A percentile compares a stretch with the other conserved stretches of the same genome.
phyloP scores from a whole-genome alignment of 78 protist species.

The Dictyostelium capitatum region DNA sequence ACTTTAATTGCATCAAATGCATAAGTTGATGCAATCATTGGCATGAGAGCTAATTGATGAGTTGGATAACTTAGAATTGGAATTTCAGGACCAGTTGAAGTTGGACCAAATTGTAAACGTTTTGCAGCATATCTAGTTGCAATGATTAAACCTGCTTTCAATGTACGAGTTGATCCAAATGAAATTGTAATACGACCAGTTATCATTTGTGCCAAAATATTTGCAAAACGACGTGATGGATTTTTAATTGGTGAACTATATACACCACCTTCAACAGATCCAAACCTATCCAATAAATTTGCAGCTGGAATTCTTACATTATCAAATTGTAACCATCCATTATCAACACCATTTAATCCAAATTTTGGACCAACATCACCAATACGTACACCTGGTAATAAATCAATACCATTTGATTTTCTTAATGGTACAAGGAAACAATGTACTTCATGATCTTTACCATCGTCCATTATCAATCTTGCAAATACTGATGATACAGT shows the following conservation, averaged over 20 bases:
- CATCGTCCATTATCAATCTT: conserved; percentile 75
- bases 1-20: conserved; percentile 57
- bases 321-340: conserved; percentile 80
- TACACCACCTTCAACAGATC: conserved; percentile 38
- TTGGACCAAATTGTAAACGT: conserved; percentile 76
- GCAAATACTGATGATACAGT: conserved; percentile 70
- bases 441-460: conserved; percentile 84
- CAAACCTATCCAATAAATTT: conserved; percentile 50
- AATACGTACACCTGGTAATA: conserved; percentile 79
- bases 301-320: conserved; percentile 85
- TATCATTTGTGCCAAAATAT: conserved; percentile 74
- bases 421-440: conserved; percentile 77
- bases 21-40: conserved; percentile 75
- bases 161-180: conserved; percentile 33
- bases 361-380: conserved; percentile 86
- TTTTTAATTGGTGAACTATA: conserved; percentile 59
- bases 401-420: conserved; percentile 40
- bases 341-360: conserved; percentile 79
- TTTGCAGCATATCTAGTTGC: conserved; percentile 70
- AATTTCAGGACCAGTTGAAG: conserved; percentile 42
- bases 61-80: conserved; percentile 75
- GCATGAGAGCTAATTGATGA: conserved; percentile 61
- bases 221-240: conserved; percentile 70
- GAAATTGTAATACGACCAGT: conserved; percentile 76
- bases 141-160: conserved; percentile 30